A percentile compares a stretch with the other conserved stretches of the same genome.
These are phyloP conservation scores for Sporobolomyces phaffii DNA, from an alignment of 768 basidiomycete genomes.

Conservation along the genomic window DNA sequence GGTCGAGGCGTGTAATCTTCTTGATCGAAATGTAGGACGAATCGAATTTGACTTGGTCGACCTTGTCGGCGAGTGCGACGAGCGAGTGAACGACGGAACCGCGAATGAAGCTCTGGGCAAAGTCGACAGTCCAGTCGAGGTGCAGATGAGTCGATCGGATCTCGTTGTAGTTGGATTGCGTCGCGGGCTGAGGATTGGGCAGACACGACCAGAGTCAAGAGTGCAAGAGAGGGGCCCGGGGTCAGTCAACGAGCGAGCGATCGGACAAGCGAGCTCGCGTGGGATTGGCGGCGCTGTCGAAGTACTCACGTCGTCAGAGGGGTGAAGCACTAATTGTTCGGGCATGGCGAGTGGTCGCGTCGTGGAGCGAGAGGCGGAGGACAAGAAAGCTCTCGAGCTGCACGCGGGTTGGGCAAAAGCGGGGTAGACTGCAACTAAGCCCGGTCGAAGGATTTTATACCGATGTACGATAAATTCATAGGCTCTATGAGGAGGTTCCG, in stretches of 20 bases:
- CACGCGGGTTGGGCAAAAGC: neutral
- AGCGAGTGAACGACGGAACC: constrained; percentile 66
- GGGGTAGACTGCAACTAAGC: too few relatives aligned
- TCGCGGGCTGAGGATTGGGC: constrained; percentile 51
- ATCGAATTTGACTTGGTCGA: constrained; percentile 57
- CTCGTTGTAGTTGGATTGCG: constrained; percentile 71
- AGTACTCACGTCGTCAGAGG: constrained; percentile 9
- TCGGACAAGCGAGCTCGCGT: too few relatives aligned
- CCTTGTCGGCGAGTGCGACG: constrained; percentile 53
- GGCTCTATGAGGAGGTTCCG: too few relatives aligned
- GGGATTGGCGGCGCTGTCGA: too few relatives aligned
- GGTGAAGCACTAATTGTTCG: neutral
- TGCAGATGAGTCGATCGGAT: constrained; percentile 62
- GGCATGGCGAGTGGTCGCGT: neutral
- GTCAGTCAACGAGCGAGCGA: neutral
- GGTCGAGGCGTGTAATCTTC: constrained; percentile 51
- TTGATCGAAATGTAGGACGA: constrained; percentile 62
- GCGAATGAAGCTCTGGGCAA: constrained; percentile 55
- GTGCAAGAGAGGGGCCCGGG: too few relatives aligned
- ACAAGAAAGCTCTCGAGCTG: neutral
- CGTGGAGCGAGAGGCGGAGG: neutral
- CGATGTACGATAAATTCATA: too few relatives aligned
- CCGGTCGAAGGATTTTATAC: too few relatives aligned
- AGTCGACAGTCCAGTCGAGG: constrained; percentile 76
- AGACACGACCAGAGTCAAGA: too few relatives aligned